Percentiles rank a stretch among this genome's conserved stretches.
Conservation (phyloP, 768 basidiomycete species). For the Cystofilobasidium ferigula region DNA sequence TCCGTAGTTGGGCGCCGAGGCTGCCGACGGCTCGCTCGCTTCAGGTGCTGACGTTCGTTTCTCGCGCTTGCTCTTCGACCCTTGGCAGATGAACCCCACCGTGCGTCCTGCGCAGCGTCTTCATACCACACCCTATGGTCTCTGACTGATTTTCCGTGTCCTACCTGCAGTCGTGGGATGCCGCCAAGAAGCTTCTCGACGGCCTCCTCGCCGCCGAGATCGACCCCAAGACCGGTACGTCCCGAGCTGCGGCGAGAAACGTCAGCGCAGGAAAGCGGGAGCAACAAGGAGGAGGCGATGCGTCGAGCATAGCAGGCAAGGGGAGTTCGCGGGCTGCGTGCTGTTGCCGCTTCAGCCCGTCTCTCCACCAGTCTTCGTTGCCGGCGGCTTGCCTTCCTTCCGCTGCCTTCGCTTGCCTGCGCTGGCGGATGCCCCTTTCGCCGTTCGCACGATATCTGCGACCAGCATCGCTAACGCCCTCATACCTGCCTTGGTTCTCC, state of each 20-base stretch:
- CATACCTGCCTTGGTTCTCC: no score
- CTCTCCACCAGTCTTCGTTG: no score
- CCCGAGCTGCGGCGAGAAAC: no score
- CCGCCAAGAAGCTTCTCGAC: constrained; percentile 56
- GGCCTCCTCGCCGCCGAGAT: constrained; percentile 67
- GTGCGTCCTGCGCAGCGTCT: constrained; percentile 17
- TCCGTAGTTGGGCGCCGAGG: constrained; percentile 38
- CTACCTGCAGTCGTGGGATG: constrained; percentile 28
- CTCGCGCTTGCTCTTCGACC: background rate
- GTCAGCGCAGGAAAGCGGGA: no score
- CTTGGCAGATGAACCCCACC: constrained; percentile 26
- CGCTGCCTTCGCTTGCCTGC: constrained; percentile 8
- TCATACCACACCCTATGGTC: background rate
- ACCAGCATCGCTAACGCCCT: no score
- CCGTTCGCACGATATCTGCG: no score
- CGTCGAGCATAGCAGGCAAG: no score
- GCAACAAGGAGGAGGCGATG: no score
- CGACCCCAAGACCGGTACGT: constrained; percentile 63
- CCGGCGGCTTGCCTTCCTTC: background rate
- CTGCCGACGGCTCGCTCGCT: background rate
- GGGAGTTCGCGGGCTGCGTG: no score
- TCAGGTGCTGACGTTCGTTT: constrained; percentile 3
- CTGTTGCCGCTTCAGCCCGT: no score
- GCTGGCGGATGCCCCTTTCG: no score
- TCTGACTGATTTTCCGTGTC: background rate